A percentile compares a stretch with the other conserved stretches of the same genome.
Evolutionary conservation across 1,284 basidiomycete species (phyloP).

Genomic region (Austroboletus novae-zelandiae): DNA sequence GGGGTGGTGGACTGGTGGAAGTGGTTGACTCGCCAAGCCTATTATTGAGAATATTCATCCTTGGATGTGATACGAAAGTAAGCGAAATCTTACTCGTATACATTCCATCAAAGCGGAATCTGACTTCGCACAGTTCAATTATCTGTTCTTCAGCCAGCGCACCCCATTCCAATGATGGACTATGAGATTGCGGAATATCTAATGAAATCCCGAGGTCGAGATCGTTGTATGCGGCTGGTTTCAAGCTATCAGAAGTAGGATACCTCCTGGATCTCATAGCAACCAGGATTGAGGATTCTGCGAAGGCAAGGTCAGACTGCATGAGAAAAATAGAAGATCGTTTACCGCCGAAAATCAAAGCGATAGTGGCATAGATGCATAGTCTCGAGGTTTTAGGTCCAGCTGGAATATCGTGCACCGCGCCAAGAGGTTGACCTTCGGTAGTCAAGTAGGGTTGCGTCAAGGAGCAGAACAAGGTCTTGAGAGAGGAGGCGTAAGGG

Average conservation of each 20-base stretch:
- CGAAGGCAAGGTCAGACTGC: constrained; percentile 6
- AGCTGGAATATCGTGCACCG: constrained; percentile 32
- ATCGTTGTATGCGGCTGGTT: constrained; percentile 34
- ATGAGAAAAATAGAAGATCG: neutral
- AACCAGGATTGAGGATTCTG: constrained; percentile 60
- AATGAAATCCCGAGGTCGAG: constrained; percentile 47
- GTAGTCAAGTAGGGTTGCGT: constrained; percentile 32
- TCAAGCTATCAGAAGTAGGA: constrained; percentile 36
- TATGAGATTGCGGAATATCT: constrained; percentile 32
- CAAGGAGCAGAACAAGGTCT: constrained; percentile 50
- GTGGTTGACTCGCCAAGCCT: constrained; percentile 45
- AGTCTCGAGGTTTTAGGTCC: constrained; percentile 44
- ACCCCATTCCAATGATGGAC: constrained; percentile 49
- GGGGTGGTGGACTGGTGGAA: constrained; percentile 42
- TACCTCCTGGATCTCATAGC: constrained; percentile 58
- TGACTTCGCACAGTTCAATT: constrained; percentile 63
- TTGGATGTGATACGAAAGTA: constrained; percentile 4
- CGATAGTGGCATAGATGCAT: constrained; percentile 62
- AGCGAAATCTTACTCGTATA: constrained; percentile 38
- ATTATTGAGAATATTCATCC: constrained; percentile 15
- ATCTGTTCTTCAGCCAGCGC: constrained; percentile 58
- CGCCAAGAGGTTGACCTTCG: constrained; percentile 33
- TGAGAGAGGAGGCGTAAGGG: constrained; percentile 38
- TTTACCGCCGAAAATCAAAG: constrained; percentile 61
- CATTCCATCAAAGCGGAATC: constrained; percentile 45